phyloP scores from a whole-genome alignment of 305 asterid genomes.

The Withania somnifera region DNA sequence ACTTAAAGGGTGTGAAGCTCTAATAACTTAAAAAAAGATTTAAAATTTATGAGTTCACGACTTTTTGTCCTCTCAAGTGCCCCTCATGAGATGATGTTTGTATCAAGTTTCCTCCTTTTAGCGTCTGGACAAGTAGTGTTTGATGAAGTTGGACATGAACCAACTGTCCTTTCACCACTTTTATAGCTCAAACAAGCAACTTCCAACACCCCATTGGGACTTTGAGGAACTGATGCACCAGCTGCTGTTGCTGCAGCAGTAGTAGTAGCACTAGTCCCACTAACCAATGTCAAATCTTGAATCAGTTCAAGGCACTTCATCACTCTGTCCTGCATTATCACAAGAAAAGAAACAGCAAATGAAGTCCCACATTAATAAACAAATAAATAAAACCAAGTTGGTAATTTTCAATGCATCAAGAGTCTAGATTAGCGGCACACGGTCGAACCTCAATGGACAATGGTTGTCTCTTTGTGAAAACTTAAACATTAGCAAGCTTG shows the following conservation, averaged over 20 bases:
- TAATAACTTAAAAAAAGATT: neutral
- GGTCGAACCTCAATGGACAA: neutral
- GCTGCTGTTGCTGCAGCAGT: neutral
- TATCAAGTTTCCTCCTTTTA: conserved; percentile 49
- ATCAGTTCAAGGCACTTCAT: conserved; percentile 45
- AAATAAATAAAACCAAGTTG: neutral
- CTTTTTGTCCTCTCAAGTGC: neutral
- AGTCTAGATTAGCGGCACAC: neutral
- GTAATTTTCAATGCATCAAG: neutral
- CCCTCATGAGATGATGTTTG: conserved; percentile 5
- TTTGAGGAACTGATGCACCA: conserved; percentile 16
- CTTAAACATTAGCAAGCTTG: neutral
- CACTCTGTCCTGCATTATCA: conserved; percentile 45
- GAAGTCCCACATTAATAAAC: neutral
- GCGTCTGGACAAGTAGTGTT: conserved; percentile 15
- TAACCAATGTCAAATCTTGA: conserved; percentile 31
- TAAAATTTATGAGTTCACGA: conserved; percentile 12
- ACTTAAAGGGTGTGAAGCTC: conserved; percentile 11
- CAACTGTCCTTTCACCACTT: conserved; percentile 35
- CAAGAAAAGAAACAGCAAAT: neutral
- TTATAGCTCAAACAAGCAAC: conserved; percentile 43
- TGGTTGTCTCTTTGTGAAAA: neutral
- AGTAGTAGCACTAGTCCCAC: conserved; percentile 11
- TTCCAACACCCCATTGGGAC: conserved; percentile 55
- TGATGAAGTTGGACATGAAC: conserved; percentile 32